A percentile compares a stretch with the other conserved stretches of the same genome.
Evolutionary conservation across 129 eudicot species (phyloP).

Genomic region (Flaveria ramosissima): DNA sequence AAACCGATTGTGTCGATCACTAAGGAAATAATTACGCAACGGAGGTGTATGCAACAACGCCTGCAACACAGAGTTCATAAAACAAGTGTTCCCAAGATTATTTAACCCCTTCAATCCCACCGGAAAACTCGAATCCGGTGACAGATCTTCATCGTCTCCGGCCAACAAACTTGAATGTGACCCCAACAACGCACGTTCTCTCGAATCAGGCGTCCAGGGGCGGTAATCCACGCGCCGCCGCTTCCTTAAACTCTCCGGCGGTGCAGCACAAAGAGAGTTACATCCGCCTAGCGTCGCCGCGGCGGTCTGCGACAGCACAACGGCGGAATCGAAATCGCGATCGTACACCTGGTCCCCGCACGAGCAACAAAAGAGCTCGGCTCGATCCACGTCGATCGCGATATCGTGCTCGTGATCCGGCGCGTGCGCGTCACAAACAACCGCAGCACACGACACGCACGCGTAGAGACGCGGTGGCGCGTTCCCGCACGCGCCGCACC

Average conservation of each 20-base stretch:
- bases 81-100: slow-evolving; percentile 86
- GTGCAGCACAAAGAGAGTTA: slow-evolving; percentile 26
- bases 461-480: slow-evolving; percentile 50
- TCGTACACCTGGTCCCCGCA: slow-evolving; percentile 84
- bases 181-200: slow-evolving; percentile 42
- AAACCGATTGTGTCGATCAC: slow-evolving; percentile 74
- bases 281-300: slow-evolving; percentile 44
- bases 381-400: slow-evolving; percentile 69
- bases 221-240: slow-evolving; percentile 76
- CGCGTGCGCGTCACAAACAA: slow-evolving; percentile 62
- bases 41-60: slow-evolving; percentile 93
- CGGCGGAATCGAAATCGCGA: slow-evolving; percentile 61
- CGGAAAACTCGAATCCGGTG: slow-evolving; percentile 34
- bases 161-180: slow-evolving; percentile 42
- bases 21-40: slow-evolving; percentile 69
- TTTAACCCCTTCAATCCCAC: slow-evolving; percentile 81
- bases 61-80: slow-evolving; percentile 93
- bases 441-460: slow-evolving; percentile 58
- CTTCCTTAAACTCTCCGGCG: slow-evolving; percentile 59
- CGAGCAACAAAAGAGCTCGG: slow-evolving; percentile 71
- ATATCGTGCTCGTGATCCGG: slow-evolving; percentile 60
- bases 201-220: slow-evolving; percentile 63
- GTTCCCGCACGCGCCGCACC: slow-evolving; percentile 44
- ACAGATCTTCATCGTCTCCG: not conserved
- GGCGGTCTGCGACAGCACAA: slow-evolving; percentile 48